phyloP scores from a whole-genome alignment of 768 basidiomycete species.

The Dioszegia hungarica region DNA sequence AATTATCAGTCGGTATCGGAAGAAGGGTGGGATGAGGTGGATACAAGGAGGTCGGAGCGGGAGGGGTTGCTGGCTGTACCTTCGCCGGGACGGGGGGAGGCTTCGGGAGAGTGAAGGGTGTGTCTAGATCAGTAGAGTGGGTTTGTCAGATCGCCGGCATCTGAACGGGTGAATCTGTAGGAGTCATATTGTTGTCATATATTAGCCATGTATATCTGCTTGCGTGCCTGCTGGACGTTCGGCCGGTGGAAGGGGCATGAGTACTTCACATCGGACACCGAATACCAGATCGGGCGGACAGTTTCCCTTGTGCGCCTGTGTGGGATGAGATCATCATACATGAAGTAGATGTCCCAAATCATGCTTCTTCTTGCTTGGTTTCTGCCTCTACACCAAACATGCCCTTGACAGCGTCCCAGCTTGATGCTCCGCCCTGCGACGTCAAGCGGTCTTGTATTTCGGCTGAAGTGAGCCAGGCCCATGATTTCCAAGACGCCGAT shows the following conservation, averaged over 20 bases:
- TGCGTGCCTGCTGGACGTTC: no score
- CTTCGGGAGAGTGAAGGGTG: neutral
- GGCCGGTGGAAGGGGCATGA: no score
- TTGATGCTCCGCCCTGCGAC: constrained; percentile 24
- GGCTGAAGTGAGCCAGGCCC: constrained; percentile 91
- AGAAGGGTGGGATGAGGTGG: neutral
- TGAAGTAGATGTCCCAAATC: neutral
- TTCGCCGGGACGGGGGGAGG: neutral
- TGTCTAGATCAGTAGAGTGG: neutral
- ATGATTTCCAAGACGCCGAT: constrained; percentile 59
- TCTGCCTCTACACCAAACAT: constrained; percentile 24
- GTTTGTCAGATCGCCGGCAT: neutral
- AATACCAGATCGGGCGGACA: no score
- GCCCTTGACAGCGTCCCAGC: constrained; percentile 28
- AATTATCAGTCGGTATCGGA: neutral
- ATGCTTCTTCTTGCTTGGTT: neutral
- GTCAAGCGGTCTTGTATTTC: constrained; percentile 61
- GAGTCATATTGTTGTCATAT: neutral
- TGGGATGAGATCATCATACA: no score
- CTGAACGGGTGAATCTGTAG: no score
- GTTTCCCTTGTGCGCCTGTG: no score
- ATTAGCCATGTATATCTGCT: no score
- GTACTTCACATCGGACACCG: no score
- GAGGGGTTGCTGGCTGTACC: neutral
- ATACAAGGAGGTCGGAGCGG: neutral